These are phyloP conservation scores for Pouteria campechiana DNA, from an alignment of 179 eudicot species.

Conservation along the genomic window DNA sequence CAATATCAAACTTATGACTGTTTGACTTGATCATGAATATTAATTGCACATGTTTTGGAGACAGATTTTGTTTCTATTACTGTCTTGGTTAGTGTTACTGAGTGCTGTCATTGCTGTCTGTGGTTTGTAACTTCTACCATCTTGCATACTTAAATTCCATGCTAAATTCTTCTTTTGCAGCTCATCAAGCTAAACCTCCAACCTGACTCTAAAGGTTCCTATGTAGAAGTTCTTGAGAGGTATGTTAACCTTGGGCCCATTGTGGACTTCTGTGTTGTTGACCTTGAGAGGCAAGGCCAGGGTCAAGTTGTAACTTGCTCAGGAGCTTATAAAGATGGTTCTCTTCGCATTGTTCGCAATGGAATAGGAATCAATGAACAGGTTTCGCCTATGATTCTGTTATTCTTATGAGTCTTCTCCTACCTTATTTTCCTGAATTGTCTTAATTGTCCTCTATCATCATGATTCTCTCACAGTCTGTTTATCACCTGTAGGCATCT, in stretches of 20 bases:
- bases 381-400: conserved; percentile 24
- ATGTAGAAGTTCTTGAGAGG: conserved; percentile 87
- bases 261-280: conserved; percentile 96
- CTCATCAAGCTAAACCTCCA: conserved; percentile 85
- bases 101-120: no score
- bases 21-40: no score
- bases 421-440: neutral
- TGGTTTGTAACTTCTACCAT: neutral
- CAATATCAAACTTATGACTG: no score
- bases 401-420: neutral
- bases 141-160: no score
- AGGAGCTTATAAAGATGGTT: conserved; percentile 97
- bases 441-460: conserved; percentile 2
- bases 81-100: no score
- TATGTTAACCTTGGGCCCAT: conserved; percentile 96
- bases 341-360: conserved; percentile 93
- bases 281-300: conserved; percentile 98
- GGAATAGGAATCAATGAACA: conserved; percentile 98
- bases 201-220: conserved; percentile 93
- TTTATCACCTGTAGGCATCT: conserved; percentile 51
- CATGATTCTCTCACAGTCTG: neutral
- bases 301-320: conserved; percentile 99
- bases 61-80: no score
- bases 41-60: no score
- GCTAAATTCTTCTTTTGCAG: conserved; percentile 47